Evolutionary conservation across 352 stramenopile genomes (phyloP), one percentile per base, ranked within the genome.

Genomic region (Phytophthora sp.): DNA sequence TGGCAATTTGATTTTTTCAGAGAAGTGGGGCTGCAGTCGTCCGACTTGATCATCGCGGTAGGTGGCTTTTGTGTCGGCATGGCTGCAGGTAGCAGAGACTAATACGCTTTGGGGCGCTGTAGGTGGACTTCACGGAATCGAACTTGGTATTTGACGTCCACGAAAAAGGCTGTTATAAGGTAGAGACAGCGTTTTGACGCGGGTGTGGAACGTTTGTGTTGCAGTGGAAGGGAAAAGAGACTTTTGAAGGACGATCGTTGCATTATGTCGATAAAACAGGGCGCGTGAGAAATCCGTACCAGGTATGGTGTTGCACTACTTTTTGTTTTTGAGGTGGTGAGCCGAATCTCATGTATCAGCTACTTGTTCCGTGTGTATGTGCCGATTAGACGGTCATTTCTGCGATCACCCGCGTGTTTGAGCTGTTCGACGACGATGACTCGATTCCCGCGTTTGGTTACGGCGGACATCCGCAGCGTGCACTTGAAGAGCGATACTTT

Each of bases 391-490:
- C 61, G 15, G 87, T 89, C 1, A 91, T 95, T 49, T 87, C 72
- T n/a, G 69, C 88, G 17, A 87, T 95, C 23, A 83, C 84, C 8
- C 76, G 75, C 7, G 85, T 90, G 13, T 75, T 95, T 31, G 83
- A 91, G 62, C 61, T 75, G 8, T 95, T 94, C 45, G 82, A 91
- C 46, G 82, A 92, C 44, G 82, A 93, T 58, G 76, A 89, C 39
- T 76, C 83, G 15, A 93, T 95, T 49, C 85, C 85, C 8, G 77
- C 76, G 15, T 92, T 79, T 45, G 84, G 80, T 8, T 94, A 92
- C 44, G 83, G 83, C 15, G 87, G 35, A 2, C 68, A 87, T 28
- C 69, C 72, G 11, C 38, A 71, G 28, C 45, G 43, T 1, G 50
- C 57, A 11, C 10, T 63, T 57, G 48, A 21, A 7, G 59, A 82